Evolutionary conservation across 1,284 basidiomycete species (phyloP), one percentile per base, ranked within the genome.

Genomic region (Ceraceosorus guamensis): DNA sequence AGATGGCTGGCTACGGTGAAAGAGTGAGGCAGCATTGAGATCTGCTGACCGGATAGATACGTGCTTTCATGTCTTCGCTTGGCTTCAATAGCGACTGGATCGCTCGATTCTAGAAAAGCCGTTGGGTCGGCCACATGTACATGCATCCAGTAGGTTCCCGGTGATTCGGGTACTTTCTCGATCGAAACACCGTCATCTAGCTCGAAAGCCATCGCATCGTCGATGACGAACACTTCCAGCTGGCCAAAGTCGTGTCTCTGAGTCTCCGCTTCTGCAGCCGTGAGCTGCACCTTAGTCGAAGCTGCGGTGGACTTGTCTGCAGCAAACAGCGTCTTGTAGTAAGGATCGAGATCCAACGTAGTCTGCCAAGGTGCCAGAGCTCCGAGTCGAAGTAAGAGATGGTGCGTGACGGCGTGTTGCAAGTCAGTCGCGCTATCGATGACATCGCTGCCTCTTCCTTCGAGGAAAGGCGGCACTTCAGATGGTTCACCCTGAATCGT

Each of bases 91-190:
- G 63, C 66, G 33, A 73, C 45, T 90, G 93, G 0, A 78, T 70
- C 0, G 85, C 82, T 48, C 0, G 85, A 86, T 14, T 84, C 84
- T n/a, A 99, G 79, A 56, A 86, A 71, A 1, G 86, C 80, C 0
- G 90, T 92, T 0, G 93, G 92, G 75, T 99, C 93, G 6, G 95
- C 93, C 54, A 99, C 82, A 73, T 98, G 93, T 16, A 88, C 80
- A 68, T 97, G 93, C 13, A 95, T 71, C 95, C 95, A 98, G 52
- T 61, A 79, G 69, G 56, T 46, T 0, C 60, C 59, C 11, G 3
- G 16, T 24, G 24, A 24, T 6, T 63, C 57, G 1, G 77, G 65
- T 62, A 88, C 47, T 4, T 50, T 48, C 54, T 70, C 67, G 48
- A 97, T 73, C 0, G 91, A 93, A 37, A 99, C 73, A 1, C 91